A percentile compares a stretch with the other conserved stretches of the same genome.
These are phyloP conservation scores for Bacidia gigantensis DNA, from an alignment of 495 filamentous ascomycete species.

Conservation along the genomic window DNA sequence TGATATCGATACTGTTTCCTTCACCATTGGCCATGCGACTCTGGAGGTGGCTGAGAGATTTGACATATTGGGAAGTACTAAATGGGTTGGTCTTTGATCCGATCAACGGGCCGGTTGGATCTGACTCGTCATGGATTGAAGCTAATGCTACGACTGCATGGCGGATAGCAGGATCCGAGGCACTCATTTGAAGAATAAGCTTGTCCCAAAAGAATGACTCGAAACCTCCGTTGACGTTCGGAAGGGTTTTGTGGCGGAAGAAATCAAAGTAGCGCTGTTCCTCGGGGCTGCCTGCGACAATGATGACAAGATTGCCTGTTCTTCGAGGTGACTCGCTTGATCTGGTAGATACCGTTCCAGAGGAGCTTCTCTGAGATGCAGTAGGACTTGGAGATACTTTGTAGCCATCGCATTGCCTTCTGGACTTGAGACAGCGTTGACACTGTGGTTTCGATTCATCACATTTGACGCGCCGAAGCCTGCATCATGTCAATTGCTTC, in stretches of 20 bases:
- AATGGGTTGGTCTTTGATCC: constrained; percentile 5
- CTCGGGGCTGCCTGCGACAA: constrained; percentile 1
- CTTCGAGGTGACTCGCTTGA: neutral
- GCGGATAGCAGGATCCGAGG: constrained; percentile 9
- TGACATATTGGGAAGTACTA: constrained; percentile 10
- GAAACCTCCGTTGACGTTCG: constrained; percentile 1
- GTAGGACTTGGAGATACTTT: neutral
- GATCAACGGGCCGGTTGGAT: constrained; percentile 3
- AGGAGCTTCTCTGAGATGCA: neutral
- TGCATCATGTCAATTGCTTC: constrained; percentile 12
- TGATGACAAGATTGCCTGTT: neutral
- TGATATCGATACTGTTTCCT: constrained; percentile 23
- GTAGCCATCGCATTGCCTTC: constrained; percentile 25
- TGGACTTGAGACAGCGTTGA: constrained; percentile 35
- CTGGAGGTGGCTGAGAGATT: constrained; percentile 9
- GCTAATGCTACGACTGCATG: constrained; percentile 16
- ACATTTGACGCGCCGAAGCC: constrained; percentile 46
- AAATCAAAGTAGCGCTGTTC: constrained; percentile 11
- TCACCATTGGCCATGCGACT: constrained; percentile 9
- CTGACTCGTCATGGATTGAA: constrained; percentile 5
- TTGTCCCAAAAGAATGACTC: neutral
- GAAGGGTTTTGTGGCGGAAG: constrained; percentile 5
- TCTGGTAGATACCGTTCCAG: neutral
- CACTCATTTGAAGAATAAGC: constrained; percentile 16
- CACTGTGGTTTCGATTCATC: constrained; percentile 47